Evolutionary conservation across 495 filamentous ascomycete species (phyloP).

Genomic region (Trichocladium uniseriatum): DNA sequence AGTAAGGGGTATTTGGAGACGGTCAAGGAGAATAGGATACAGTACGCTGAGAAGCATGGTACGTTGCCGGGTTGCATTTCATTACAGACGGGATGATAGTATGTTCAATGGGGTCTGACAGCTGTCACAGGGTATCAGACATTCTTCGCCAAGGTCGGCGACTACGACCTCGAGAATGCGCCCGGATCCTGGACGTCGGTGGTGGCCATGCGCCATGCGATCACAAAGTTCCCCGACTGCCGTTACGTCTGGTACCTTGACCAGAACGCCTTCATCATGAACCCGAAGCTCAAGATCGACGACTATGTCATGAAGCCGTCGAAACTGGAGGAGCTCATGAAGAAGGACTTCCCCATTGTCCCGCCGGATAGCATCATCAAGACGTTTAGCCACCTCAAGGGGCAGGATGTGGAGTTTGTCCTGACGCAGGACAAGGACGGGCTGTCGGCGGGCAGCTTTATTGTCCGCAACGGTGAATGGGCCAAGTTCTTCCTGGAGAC

Average conservation of each 20-base stretch:
- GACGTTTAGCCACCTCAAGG: constrained; percentile 74
- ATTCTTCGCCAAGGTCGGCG: constrained; percentile 64
- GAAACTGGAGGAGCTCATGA: constrained; percentile 69
- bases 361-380: constrained; percentile 94
- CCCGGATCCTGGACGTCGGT: constrained; percentile 69
- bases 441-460: constrained; percentile 63
- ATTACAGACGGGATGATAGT: not conserved
- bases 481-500: constrained; percentile 86
- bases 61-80: constrained; percentile 25
- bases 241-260: constrained; percentile 81
- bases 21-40: constrained; percentile 70
- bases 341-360: constrained; percentile 76
- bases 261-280: constrained; percentile 81
- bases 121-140: constrained; percentile 65
- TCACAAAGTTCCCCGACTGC: constrained; percentile 64
- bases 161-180: constrained; percentile 64
- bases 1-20: constrained; percentile 55
- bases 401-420: constrained; percentile 71
- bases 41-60: constrained; percentile 89
- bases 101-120: not conserved
- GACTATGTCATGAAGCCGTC: constrained; percentile 57
- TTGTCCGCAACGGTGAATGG: constrained; percentile 82
- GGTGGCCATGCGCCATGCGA: constrained; percentile 81
- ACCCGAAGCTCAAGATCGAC: constrained; percentile 57
- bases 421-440: constrained; percentile 78